These are phyloP conservation scores for Candida patagonica DNA, from an alignment of 805 yeast species.

Conservation along the genomic window DNA sequence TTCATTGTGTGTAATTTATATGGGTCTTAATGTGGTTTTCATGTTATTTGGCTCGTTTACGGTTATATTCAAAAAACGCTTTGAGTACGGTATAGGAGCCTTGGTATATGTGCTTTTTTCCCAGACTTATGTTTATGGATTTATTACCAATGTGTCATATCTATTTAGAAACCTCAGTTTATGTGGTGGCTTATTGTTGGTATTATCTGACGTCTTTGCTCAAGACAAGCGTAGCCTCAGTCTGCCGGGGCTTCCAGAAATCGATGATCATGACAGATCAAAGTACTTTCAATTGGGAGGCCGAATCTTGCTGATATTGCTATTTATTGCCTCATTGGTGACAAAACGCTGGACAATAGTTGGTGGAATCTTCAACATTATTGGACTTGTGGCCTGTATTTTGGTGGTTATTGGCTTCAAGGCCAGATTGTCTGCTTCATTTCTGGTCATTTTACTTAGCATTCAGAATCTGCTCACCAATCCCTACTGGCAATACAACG, in stretches of 20 bases:
- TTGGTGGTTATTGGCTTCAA: slow-evolving; percentile 87
- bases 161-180: slow-evolving; percentile 81
- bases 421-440: slow-evolving; percentile 77
- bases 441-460: slow-evolving; percentile 55
- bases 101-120: slow-evolving; percentile 61
- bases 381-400: slow-evolving; percentile 62
- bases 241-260: slow-evolving; percentile 70
- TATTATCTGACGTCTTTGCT: slow-evolving; percentile 76
- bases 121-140: slow-evolving; percentile 85
- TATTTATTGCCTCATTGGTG: slow-evolving; percentile 78
- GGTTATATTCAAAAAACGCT: slow-evolving; percentile 58
- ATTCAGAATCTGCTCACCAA: slow-evolving; percentile 71
- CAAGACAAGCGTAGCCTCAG: slow-evolving; percentile 57
- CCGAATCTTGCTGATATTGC: slow-evolving; percentile 70
- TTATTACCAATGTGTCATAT: slow-evolving; percentile 70
- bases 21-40: slow-evolving; percentile 49
- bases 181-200: slow-evolving; percentile 84
- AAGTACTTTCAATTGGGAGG: slow-evolving; percentile 83
- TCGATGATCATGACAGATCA: slow-evolving; percentile 59
- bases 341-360: slow-evolving; percentile 58
- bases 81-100: slow-evolving; percentile 60
- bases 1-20: slow-evolving; percentile 65
- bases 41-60: slow-evolving; percentile 70
- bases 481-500: slow-evolving; percentile 77
- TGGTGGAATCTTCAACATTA: slow-evolving; percentile 51